A percentile compares a stretch with the other conserved stretches of the same genome.
phyloP scores from a whole-genome alignment of 306 rosid species.

The Mimosa pudica region DNA sequence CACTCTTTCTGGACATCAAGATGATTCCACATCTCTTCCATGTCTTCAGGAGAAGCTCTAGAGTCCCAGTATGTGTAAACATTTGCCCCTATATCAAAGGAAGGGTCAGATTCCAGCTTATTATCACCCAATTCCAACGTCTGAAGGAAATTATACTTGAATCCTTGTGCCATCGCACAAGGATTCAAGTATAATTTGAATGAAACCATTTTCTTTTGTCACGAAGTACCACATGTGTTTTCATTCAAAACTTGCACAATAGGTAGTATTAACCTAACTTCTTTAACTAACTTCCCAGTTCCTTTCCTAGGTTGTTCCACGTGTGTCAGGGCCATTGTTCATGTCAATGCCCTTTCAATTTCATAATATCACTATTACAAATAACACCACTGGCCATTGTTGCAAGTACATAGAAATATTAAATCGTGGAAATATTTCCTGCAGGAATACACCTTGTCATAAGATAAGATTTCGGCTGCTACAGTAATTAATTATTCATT shows the following conservation, averaged over 20 bases:
- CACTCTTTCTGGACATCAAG: slow-evolving; percentile 67
- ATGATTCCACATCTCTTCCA: slow-evolving; percentile 89
- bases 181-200: not conserved
- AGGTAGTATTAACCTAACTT: not conserved
- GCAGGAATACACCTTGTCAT: not conserved
- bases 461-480: not conserved
- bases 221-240: not conserved
- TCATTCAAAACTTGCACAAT: not conserved
- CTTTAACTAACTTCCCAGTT: not conserved
- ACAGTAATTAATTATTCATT: not conserved
- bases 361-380: not conserved
- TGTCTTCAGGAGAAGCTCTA: slow-evolving; percentile 68
- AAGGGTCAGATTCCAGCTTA: slow-evolving; percentile 28
- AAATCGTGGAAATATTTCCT: not conserved
- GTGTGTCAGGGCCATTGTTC: not conserved
- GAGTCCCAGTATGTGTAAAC: slow-evolving; percentile 62
- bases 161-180: not conserved
- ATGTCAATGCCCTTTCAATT: not conserved
- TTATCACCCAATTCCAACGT: slow-evolving; percentile 2
- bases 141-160: too few species aligned
- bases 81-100: slow-evolving; percentile 36
- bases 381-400: not conserved
- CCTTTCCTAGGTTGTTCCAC: not conserved
- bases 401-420: not conserved
- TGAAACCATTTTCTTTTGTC: not conserved